Evolutionary conservation across 2,329 filamentous ascomycete genomes (phyloP), one percentile per base, ranked within the genome.

Genomic region (Hypoxylon sp.): DNA sequence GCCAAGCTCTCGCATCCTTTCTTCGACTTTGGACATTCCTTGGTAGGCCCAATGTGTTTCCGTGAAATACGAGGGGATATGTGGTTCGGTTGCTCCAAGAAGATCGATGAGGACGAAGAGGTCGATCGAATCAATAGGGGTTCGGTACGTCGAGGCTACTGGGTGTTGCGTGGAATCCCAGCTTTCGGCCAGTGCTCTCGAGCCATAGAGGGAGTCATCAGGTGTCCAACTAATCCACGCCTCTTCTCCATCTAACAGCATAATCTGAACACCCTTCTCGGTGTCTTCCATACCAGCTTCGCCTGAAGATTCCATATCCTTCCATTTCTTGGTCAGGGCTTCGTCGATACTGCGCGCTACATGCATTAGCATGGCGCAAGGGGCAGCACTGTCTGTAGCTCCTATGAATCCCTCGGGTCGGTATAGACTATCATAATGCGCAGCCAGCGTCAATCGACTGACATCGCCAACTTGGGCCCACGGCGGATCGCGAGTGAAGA

Each of bases 41-140:
- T 83, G 78, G 70, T 97, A 97, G 1, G 92, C 91, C 93, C 93
- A 97, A 69, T 97, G 93, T 0, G 93, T 97, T 1, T 87, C 88
- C 51, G 86, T 80, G 69, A 95, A 97, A 74, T 93, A 97, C 0
- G 90, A 95, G 1, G 91, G 91, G 1, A 99, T 80, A 0, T 65
- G 74, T 0, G 92, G 91, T 30, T 82, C 71, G 7, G 81, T 73
- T 0, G 83, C 75, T 6, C 94, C 94, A 0, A 97, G 83, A 6
- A 97, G 80, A 69, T 97, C 94, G 20, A 97, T 82, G n/a, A 97
- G 83, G 6, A 97, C 79, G 68, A 97, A 96, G 7, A 97, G 80
- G 45, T 86, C 87, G 66, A 97, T 97, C 25, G 90, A 86, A 20
- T 86, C 81, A 2, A 97, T 76, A 0, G 86, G 84, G 1, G 81